Evolutionary conservation across 176 grass and related monocot species (phyloP), one percentile per base, ranked within the genome.

Genomic region (Puya raimondii): DNA sequence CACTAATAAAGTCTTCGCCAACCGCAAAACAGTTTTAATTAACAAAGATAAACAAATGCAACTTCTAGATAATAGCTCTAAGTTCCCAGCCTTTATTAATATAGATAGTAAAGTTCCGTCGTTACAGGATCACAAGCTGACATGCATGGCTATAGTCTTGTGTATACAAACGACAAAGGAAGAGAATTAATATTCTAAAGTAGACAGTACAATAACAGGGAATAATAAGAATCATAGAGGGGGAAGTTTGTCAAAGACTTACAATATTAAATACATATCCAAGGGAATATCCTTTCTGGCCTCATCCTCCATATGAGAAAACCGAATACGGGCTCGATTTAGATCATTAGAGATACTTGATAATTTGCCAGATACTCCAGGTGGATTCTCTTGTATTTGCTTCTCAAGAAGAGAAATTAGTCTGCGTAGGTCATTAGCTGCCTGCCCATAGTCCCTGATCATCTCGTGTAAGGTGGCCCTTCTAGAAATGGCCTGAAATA

Each of bases 181-280:
- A 42, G 33, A 42, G 6, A 42, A 42, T 7, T 42, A 42, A 42
- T 42, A 42, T 42, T 42, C 33, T 42, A 42, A 42, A 42, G 33
- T 42, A 42, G 33, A 42, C 33, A 42, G 33, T 42, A 42, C 4
- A 42, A 42, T 6, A 42, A 42, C 7, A 15, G 48, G 49, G 26
- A 27, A 64, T 23, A 64, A 15, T 4, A 10, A 27, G 11, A 15
- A 23, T 42, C 14, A 8, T 64, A 27, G 12, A 47, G 56, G 10
- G 13, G 4, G 10, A 0, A 12, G 48, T 47, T 25, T 53, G 76
- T 22, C 48, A 74, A 67, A 69, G 29, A 74, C 93, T 87, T 92
- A 96, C 93, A 96, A 58, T 83, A 92, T 96, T 76, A 90, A 79
- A 69, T 92, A 90, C 20, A 87, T 70, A 83, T 96, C 85, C 61